Conservation (phyloP, 2,329 filamentous ascomycete genomes). For the Pseudocercospora fijiensis region DNA sequence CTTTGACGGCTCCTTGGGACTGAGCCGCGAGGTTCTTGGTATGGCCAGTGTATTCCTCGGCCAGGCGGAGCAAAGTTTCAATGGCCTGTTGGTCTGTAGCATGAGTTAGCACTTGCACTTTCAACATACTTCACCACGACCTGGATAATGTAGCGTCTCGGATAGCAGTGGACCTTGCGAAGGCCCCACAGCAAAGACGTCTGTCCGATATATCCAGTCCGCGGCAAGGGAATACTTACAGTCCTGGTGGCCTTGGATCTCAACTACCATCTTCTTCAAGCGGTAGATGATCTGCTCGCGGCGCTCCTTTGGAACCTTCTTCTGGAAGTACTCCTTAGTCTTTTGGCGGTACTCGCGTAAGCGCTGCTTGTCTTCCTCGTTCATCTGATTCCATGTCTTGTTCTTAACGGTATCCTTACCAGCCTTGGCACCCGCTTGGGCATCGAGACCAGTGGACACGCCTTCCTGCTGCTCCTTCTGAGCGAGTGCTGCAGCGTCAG, state of each 20-base stretch:
- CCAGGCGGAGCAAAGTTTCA: slow-evolving; percentile 77
- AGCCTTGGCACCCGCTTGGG: slow-evolving; percentile 50
- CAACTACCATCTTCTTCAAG: slow-evolving; percentile 95
- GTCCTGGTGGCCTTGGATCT: slow-evolving; percentile 92
- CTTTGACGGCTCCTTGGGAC: slow-evolving; percentile 67
- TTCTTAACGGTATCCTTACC: slow-evolving; percentile 53
- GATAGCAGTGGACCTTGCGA: neutral
- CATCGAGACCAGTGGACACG: slow-evolving; percentile 52
- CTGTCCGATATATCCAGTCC: neutral
- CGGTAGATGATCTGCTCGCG: slow-evolving; percentile 90
- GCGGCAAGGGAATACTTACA: slow-evolving; percentile 52
- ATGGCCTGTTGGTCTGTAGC: slow-evolving; percentile 75
- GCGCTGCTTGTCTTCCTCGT: slow-evolving; percentile 58
- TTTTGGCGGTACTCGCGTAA: slow-evolving; percentile 48
- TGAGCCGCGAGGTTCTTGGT: slow-evolving; percentile 64
- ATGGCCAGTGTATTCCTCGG: slow-evolving; percentile 80
- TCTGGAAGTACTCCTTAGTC: slow-evolving; percentile 71
- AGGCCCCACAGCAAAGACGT: neutral
- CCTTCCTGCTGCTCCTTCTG: slow-evolving; percentile 55
- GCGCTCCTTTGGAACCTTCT: slow-evolving; percentile 89
- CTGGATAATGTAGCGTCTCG: neutral
- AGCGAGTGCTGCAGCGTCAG: slow-evolving; percentile 54
- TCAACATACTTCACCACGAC: neutral
- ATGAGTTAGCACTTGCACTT: slow-evolving; percentile 31
- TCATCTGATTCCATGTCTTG: slow-evolving; percentile 59